These are phyloP conservation scores for Candida awuae DNA, from an alignment of 805 yeast species.

Conservation along the genomic window DNA sequence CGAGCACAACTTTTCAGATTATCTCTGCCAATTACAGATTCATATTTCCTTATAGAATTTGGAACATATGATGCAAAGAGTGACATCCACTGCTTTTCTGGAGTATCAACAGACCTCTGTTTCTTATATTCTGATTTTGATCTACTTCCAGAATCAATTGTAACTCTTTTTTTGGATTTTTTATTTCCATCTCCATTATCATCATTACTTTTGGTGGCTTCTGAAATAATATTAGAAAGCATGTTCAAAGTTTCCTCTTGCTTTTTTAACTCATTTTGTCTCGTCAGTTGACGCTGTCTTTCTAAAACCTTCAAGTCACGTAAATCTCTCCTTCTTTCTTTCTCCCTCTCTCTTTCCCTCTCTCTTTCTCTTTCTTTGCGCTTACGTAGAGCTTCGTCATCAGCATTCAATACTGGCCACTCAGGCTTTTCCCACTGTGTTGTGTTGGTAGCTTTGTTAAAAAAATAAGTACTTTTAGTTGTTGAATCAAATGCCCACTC, in stretches of 20 bases:
- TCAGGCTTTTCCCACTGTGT: slow-evolving; percentile 59
- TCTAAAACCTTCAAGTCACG: slow-evolving; percentile 25
- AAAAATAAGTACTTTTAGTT: slow-evolving; percentile 44
- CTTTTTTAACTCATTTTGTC: slow-evolving; percentile 20
- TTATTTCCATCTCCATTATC: not conserved
- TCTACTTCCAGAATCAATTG: not conserved
- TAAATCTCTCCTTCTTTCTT: slow-evolving; percentile 24
- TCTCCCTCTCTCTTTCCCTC: slow-evolving; percentile 20
- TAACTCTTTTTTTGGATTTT: not conserved
- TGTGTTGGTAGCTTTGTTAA: slow-evolving; percentile 37
- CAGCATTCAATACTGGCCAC: slow-evolving; percentile 4
- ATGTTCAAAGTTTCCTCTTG: slow-evolving; percentile 21
- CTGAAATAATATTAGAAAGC: slow-evolving; percentile 24
- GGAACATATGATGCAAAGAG: slow-evolving; percentile 72
- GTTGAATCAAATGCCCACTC: slow-evolving; percentile 43
- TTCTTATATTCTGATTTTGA: slow-evolving; percentile 13
- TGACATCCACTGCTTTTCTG: slow-evolving; percentile 32
- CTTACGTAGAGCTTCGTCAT: slow-evolving; percentile 8
- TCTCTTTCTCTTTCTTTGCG: slow-evolving; percentile 14
- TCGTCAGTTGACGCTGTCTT: slow-evolving; percentile 30
- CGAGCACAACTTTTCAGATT: slow-evolving; percentile 68
- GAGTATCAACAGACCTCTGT: slow-evolving; percentile 23
- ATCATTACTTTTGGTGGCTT: slow-evolving; percentile 21
- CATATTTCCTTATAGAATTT: slow-evolving; percentile 62
- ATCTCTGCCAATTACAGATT: slow-evolving; percentile 60